phyloP scores from a whole-genome alignment of 805 yeast genomes.

The Teunomyces atbi region DNA sequence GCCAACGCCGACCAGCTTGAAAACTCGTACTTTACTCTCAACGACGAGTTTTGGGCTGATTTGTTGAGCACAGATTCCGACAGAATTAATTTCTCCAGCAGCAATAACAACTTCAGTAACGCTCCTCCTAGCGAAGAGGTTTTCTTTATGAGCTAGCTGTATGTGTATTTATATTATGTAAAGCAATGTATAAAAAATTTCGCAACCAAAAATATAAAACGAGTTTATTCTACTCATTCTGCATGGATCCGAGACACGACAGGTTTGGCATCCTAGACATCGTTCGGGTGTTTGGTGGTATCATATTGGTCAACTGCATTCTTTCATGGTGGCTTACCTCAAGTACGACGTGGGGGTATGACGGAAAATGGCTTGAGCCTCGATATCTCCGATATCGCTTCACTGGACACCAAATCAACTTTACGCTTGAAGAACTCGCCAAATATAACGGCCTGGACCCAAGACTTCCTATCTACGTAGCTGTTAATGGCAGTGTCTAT shows the following conservation, averaged over 20 bases:
- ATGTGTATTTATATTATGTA: background rate
- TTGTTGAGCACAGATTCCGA: constrained; percentile 37
- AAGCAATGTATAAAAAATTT: background rate
- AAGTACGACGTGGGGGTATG: constrained; percentile 59
- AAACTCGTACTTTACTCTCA: constrained; percentile 52
- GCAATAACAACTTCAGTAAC: constrained; percentile 10
- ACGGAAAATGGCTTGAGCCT: constrained; percentile 48
- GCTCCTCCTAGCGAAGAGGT: constrained; percentile 22
- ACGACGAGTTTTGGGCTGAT: constrained; percentile 75
- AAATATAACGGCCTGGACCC: constrained; percentile 51
- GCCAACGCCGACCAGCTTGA: constrained; percentile 40
- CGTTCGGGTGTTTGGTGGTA: constrained; percentile 44
- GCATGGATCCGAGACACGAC: background rate
- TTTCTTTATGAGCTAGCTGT: constrained; percentile 20
- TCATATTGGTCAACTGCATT: constrained; percentile 44
- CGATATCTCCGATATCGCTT: constrained; percentile 35
- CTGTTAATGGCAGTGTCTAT: constrained; percentile 57
- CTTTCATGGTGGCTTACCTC: constrained; percentile 60
- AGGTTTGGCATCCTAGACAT: constrained; percentile 38
- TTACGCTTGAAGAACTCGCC: constrained; percentile 48
- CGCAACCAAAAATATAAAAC: background rate
- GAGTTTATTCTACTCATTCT: background rate
- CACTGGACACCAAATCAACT: constrained; percentile 16
- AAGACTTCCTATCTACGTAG: constrained; percentile 53
- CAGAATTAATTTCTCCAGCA: constrained; percentile 32